Evolutionary conservation across 139 green algal genomes (phyloP).

Genomic region (Coelastrella sp.): DNA sequence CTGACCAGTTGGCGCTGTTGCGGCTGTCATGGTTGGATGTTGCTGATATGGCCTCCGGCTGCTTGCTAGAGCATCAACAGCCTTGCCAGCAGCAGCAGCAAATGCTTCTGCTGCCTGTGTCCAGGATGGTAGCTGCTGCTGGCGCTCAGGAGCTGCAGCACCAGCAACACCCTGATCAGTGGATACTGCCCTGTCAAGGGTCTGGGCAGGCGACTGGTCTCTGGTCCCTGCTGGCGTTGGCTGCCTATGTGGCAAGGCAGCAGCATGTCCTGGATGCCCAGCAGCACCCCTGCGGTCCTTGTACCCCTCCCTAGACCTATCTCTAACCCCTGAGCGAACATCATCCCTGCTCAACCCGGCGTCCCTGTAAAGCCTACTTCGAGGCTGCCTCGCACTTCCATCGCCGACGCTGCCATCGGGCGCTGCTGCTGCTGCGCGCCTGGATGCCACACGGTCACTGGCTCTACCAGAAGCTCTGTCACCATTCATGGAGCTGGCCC

Average conservation of each 20-base stretch:
- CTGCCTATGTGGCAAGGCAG: neutral
- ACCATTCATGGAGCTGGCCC: neutral
- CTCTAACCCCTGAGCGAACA: neutral
- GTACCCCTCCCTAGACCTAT: neutral
- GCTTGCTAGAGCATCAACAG: neutral
- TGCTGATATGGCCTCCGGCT: too few relatives aligned
- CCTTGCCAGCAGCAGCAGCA: constrained; percentile 15
- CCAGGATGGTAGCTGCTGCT: constrained; percentile 20
- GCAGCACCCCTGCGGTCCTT: neutral
- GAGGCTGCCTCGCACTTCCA: neutral
- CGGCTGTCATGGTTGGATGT: neutral
- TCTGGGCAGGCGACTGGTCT: neutral
- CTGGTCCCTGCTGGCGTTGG: constrained; percentile 21
- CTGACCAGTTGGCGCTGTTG: constrained; percentile 17
- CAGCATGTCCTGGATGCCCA: neutral
- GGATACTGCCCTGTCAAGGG: too few relatives aligned
- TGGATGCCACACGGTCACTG: neutral
- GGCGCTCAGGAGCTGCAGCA: neutral
- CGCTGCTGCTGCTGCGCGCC: constrained; percentile 24
- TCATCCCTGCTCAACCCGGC: neutral
- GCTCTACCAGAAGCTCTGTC: neutral
- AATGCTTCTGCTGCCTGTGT: neutral
- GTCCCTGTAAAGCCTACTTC: too few relatives aligned
- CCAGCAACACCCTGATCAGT: neutral
- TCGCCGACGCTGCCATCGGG: neutral